Evolutionary conservation across 805 yeast species (phyloP), one percentile per base, ranked within the genome.

Genomic region (Candida peoriensis): DNA sequence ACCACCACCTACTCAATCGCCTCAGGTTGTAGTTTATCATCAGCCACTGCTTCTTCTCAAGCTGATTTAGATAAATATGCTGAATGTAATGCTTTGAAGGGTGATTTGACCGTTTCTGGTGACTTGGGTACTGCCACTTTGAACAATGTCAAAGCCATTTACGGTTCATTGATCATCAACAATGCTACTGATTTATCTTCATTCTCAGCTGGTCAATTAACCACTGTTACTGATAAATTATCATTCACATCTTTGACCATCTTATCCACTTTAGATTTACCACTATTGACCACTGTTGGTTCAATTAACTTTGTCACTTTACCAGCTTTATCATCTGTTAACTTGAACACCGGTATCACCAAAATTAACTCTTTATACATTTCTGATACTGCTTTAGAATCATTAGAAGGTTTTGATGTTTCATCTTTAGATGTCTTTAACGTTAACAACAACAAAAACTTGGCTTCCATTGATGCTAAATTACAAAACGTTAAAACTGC

Each of bases 371-470:
- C 74, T 39, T 72, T 90, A 50, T 59, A 68, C 58, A 73, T 84
- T 53, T 74, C 90, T 34, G 89, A 84, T 66, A 83, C 93, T 46
- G 69, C 77, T 49, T 70, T 84, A 58, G 70, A 70, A 54, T 64
- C 80, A 33, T 73, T 84, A 55, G 74, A 72, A 37, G 93, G 93
- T 63, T 70, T 82, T 55, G 67, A 65, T 42, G 74, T 72, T 33
- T 63, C 51, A 54, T 61, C 57, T 57, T 68, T 58, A 54, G 64
- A 57, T 41, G 59, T 57, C 33, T 80, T 81, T 68, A 71, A 90
- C 70, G 75, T 93, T 55, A 89, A 88, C 88, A 93, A 93, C 82
- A 93, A 93, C 78, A 68, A 62, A 48, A 74, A 80, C 60, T 76
- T 93, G 62, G 76, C 70, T 50, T 62, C 85, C 41, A 74, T 83